Conservation (phyloP, 2,329 filamentous ascomycete genomes). For the Escovopsis weberi region DNA sequence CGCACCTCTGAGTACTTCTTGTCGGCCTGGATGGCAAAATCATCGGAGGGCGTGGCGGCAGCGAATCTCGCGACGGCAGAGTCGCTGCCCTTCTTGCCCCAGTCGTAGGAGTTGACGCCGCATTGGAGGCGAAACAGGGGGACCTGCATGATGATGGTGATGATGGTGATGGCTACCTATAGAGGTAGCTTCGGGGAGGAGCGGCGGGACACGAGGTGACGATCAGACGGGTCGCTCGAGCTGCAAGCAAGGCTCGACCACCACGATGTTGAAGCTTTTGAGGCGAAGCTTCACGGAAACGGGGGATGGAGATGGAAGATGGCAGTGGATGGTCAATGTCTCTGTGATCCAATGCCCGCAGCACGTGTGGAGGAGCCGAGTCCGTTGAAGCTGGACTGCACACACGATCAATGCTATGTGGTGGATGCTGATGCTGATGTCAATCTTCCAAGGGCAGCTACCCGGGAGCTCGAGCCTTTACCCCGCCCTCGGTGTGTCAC, state of each 20-base stretch:
- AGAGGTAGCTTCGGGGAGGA: background rate
- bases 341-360: no score
- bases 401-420: background rate
- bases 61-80: constrained; percentile 86
- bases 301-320: no score
- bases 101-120: constrained; percentile 97
- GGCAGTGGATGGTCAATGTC: background rate
- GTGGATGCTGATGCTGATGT: background rate
- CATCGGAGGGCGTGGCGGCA: constrained; percentile 61
- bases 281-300: no score
- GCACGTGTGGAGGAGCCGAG: no score
- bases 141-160: constrained; percentile 42
- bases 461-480: no score
- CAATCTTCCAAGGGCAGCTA: no score
- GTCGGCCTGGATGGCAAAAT: constrained; percentile 65
- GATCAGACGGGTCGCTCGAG: background rate
- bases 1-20: constrained; percentile 86
- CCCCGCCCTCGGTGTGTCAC: no score
- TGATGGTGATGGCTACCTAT: constrained; percentile 1
- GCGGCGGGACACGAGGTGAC: background rate
- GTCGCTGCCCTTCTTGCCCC: constrained; percentile 82
- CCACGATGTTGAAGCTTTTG: no score
- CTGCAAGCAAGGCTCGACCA: no score
- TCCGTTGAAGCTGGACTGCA: no score
- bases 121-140: constrained; percentile 76